These are phyloP conservation scores for Citrullus amarus DNA, from an alignment of 306 rosid genomes.

Conservation along the genomic window DNA sequence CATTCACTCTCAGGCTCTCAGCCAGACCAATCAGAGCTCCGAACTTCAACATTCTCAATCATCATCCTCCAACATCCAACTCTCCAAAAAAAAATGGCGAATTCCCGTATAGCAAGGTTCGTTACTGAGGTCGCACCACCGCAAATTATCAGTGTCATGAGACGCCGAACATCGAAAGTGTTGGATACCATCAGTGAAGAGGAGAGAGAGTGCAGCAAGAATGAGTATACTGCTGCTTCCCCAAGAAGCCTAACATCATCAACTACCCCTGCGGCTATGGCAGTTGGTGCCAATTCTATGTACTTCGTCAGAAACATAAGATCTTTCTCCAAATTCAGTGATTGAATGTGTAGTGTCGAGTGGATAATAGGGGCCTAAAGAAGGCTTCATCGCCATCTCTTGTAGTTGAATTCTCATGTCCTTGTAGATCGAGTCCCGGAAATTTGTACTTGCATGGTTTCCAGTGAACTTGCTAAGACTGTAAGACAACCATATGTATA, in stretches of 20 bases:
- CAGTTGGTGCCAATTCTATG: conserved; percentile 1
- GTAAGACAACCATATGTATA: not conserved
- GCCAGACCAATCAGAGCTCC: not conserved
- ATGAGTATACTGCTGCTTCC: conserved; percentile 6
- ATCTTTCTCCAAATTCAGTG: conserved; percentile 18
- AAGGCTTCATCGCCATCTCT: not conserved
- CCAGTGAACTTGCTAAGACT: conserved; percentile 4
- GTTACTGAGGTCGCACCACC: conserved; percentile 93
- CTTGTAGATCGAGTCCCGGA: not conserved
- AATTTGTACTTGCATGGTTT: not conserved
- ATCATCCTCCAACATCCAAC: not conserved
- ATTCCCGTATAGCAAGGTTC: conserved; percentile 61
- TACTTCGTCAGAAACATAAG: conserved; percentile 22
- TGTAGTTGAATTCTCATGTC: not conserved
- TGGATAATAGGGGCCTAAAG: not conserved
- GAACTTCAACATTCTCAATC: not conserved
- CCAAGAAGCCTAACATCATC: not conserved
- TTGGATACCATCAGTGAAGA: conserved; percentile 84
- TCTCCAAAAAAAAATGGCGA: conserved; percentile 39
- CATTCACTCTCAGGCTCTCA: not conserved
- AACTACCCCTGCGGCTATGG: conserved; percentile 6
- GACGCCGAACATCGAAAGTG: conserved; percentile 64
- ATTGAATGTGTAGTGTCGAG: not conserved
- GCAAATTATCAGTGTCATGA: conserved; percentile 68
- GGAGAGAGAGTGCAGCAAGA: conserved; percentile 37